phyloP scores from a whole-genome alignment of 257 asterid genomes.

The Asclepias syriaca region DNA sequence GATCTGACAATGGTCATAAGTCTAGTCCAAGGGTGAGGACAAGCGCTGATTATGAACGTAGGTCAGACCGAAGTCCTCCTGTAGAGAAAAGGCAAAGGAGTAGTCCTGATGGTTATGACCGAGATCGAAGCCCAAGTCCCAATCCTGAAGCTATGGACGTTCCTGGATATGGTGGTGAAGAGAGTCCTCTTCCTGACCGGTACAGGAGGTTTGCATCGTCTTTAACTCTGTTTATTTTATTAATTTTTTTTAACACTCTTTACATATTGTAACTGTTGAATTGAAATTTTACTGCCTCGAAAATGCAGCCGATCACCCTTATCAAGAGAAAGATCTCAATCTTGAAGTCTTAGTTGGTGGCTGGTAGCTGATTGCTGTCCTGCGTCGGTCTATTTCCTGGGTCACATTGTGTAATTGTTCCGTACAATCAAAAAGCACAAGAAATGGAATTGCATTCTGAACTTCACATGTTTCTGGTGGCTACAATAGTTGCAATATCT shows the following conservation, averaged over 20 bases:
- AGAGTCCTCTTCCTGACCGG: constrained; percentile 41
- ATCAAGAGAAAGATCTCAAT: constrained; percentile 34
- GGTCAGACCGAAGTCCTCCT: constrained; percentile 33
- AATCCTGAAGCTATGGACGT: constrained; percentile 23
- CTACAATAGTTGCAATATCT: neutral
- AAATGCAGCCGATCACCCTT: constrained; percentile 50
- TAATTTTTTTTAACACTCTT: neutral
- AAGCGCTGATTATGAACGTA: constrained; percentile 38
- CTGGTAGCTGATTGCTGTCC: neutral
- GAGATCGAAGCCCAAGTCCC: constrained; percentile 30
- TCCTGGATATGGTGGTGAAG: constrained; percentile 45
- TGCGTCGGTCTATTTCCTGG: neutral
- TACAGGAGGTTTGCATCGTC: constrained; percentile 37
- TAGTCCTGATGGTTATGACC: constrained; percentile 33
- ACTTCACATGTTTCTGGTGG: neutral
- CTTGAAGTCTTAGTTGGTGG: constrained; percentile 14
- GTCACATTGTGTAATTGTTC: neutral
- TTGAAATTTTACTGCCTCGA: neutral
- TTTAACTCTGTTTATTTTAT: neutral
- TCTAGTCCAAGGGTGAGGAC: constrained; percentile 26
- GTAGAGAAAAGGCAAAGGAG: constrained; percentile 38
- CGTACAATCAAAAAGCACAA: neutral
- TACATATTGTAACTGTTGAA: neutral
- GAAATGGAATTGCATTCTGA: neutral
- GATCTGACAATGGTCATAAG: constrained; percentile 27